Conservation (phyloP, 2,329 filamentous ascomycete genomes). For the Aureobasidium subglaciale region DNA sequence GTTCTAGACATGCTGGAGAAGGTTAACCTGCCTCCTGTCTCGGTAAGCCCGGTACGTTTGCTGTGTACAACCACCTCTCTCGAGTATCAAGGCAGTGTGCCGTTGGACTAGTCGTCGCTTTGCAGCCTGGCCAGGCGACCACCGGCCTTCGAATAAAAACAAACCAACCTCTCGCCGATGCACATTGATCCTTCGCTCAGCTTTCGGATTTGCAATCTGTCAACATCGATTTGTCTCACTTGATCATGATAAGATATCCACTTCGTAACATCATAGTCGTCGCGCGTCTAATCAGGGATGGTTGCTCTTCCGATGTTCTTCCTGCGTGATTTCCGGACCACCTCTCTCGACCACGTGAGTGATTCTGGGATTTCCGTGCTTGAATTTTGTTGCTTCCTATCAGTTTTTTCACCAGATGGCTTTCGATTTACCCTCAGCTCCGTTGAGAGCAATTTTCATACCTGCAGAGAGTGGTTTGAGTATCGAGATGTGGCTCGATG, state of each 20-base stretch:
- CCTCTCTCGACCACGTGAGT: background rate
- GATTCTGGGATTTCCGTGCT: no score
- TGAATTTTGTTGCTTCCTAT: background rate
- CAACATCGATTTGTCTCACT: background rate
- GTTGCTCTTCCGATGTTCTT: background rate
- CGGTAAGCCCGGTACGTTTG: background rate
- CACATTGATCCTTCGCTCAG: slow-evolving; percentile 3
- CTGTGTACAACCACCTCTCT: background rate
- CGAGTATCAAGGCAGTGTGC: background rate
- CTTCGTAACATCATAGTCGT: slow-evolving; percentile 1
- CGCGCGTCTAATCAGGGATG: slow-evolving; percentile 1
- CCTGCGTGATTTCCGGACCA: background rate
- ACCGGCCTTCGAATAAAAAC: slow-evolving; percentile 9
- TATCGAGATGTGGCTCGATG: no score
- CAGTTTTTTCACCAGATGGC: no score
- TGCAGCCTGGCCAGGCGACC: background rate
- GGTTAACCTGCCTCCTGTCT: slow-evolving; percentile 9
- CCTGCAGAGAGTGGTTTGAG: no score
- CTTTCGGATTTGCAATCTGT: background rate
- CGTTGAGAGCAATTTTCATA: no score
- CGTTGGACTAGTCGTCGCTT: background rate
- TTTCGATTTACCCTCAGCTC: no score
- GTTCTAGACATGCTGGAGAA: slow-evolving; percentile 13
- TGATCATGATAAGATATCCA: background rate
- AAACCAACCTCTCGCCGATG: background rate